These are phyloP conservation scores for Ustilago shanxiensis DNA, from an alignment of 1,284 basidiomycete species.

Conservation along the genomic window DNA sequence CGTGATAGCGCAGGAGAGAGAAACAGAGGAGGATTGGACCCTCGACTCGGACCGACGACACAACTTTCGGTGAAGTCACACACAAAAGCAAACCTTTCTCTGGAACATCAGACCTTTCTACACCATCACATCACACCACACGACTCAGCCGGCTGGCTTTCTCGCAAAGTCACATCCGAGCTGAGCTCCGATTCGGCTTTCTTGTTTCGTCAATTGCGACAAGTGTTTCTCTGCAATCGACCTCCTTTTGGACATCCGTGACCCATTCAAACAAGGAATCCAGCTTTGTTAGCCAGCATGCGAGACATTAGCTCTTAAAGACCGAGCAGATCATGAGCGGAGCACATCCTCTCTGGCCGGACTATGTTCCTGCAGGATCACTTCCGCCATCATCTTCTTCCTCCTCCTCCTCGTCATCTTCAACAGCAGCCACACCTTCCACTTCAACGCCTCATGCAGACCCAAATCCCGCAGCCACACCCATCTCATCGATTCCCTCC, in stretches of 20 bases:
- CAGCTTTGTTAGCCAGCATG: neutral
- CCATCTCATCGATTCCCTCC: neutral
- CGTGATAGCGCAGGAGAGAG: neutral
- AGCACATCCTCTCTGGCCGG: constrained; percentile 29
- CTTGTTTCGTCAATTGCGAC: neutral
- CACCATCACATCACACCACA: neutral
- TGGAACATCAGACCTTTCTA: neutral
- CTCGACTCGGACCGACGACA: neutral
- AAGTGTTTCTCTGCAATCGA: neutral
- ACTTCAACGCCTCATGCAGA: neutral
- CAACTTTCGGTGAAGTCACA: constrained; percentile 3
- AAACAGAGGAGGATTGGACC: neutral
- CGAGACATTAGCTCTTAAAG: neutral
- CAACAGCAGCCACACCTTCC: constrained; percentile 5
- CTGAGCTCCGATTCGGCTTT: neutral
- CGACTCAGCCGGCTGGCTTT: neutral
- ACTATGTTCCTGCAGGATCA: constrained; percentile 12
- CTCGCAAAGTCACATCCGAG: constrained; percentile 3
- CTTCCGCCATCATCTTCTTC: neutral
- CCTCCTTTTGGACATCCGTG: neutral
- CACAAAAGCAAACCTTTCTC: neutral
- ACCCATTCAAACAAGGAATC: neutral
- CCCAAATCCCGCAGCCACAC: neutral
- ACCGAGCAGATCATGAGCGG: constrained; percentile 19
- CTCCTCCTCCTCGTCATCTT: constrained; percentile 9